These are phyloP conservation scores for Candida lessepsii DNA, from an alignment of 805 yeast species.

Conservation along the genomic window DNA sequence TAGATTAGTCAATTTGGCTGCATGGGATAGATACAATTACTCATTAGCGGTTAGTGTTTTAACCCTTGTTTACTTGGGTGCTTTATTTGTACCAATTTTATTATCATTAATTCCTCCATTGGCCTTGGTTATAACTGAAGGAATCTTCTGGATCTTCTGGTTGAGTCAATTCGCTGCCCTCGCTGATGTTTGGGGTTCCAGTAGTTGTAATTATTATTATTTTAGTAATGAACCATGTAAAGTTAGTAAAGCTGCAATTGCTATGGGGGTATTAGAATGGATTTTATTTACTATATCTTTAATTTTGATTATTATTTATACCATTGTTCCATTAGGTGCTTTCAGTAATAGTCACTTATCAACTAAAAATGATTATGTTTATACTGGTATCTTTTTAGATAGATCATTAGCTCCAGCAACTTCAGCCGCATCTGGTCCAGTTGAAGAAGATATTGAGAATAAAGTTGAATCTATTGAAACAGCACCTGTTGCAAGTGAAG, in stretches of 20 bases:
- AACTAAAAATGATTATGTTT: slow-evolving; percentile 2
- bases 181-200: slow-evolving; percentile 21
- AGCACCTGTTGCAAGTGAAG: neutral
- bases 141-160: slow-evolving; percentile 21
- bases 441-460: slow-evolving; percentile 2
- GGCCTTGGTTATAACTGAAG: slow-evolving; percentile 17
- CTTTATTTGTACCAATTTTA: slow-evolving; percentile 12
- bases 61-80: slow-evolving; percentile 11
- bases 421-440: neutral
- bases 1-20: slow-evolving; percentile 7
- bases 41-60: slow-evolving; percentile 16
- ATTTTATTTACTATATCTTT: slow-evolving; percentile 19
- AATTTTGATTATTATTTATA: slow-evolving; percentile 15
- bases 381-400: neutral
- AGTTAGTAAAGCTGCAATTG: slow-evolving; percentile 22
- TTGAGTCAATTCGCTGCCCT: slow-evolving; percentile 22
- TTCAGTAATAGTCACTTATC: neutral
- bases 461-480: slow-evolving; percentile 2
- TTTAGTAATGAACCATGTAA: slow-evolving; percentile 14
- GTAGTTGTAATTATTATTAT: slow-evolving; percentile 5
- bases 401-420: neutral
- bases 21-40: slow-evolving; percentile 13
- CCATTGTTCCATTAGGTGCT: slow-evolving; percentile 18
- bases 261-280: slow-evolving; percentile 22
- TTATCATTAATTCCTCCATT: slow-evolving; percentile 14